Conservation (phyloP, 441 rosid species). For the Mallotus repandus region DNA sequence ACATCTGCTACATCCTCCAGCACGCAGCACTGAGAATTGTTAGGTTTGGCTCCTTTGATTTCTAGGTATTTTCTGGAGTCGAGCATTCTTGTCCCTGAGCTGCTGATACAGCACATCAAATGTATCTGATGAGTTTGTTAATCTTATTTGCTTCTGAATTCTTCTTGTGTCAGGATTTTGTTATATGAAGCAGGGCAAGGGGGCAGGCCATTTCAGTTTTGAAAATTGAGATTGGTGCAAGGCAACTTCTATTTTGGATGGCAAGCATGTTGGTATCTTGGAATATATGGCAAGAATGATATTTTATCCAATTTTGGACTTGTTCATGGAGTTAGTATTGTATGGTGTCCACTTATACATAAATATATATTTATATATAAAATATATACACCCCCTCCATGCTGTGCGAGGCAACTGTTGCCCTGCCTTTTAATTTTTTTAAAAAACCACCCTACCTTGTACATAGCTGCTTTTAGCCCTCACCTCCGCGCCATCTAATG, state of each 20-base stretch:
- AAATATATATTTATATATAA: conserved; percentile 13
- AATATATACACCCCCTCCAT: background rate
- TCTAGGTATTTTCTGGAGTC: conserved; percentile 26
- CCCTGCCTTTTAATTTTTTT: conserved; percentile 8
- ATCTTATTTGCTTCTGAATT: background rate
- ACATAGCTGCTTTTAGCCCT: conserved; percentile 22
- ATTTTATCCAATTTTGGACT: conserved; percentile 42
- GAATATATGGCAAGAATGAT: conserved; percentile 22
- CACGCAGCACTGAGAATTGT: conserved; percentile 37
- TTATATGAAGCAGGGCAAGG: conserved; percentile 14
- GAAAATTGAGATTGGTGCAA: conserved; percentile 21
- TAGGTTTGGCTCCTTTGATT: conserved; percentile 23
- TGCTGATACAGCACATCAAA: background rate
- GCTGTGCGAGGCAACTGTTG: conserved; percentile 23
- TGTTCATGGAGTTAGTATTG: conserved; percentile 27
- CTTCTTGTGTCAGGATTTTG: conserved; percentile 24
- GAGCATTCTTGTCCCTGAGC: background rate
- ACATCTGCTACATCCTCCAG: conserved; percentile 33
- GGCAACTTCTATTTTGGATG: conserved; percentile 2
- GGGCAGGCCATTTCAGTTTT: conserved; percentile 11
- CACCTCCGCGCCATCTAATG: conserved; percentile 19
- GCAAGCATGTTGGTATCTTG: conserved; percentile 22
- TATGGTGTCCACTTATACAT: conserved; percentile 34
- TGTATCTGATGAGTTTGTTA: background rate
- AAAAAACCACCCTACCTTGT: conserved; percentile 23